These are phyloP conservation scores for Beauveria pseudobassiana DNA, from an alignment of 2,329 filamentous ascomycete genomes.

Conservation along the genomic window DNA sequence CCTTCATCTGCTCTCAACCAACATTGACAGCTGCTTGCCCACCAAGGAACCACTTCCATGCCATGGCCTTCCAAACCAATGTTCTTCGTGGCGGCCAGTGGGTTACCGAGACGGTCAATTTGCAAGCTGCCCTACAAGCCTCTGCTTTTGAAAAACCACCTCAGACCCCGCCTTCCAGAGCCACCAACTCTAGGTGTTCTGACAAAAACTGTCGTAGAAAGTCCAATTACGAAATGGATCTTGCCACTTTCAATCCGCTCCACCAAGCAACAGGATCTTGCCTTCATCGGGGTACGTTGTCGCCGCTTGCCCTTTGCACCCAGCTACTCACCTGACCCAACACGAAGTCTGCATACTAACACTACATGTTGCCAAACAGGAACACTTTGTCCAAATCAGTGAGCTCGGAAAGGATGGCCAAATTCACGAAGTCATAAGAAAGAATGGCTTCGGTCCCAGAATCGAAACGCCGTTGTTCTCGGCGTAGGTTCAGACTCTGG, in stretches of 20 bases:
- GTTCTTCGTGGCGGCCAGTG: constrained; percentile 48
- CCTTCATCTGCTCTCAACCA: neutral
- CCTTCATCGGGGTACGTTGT: constrained; percentile 68
- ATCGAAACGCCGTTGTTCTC: constrained; percentile 77
- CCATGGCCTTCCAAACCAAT: constrained; percentile 45
- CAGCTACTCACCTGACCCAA: neutral
- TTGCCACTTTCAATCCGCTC: constrained; percentile 72
- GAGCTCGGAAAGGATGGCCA: constrained; percentile 64
- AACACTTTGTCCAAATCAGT: constrained; percentile 73
- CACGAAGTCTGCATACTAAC: constrained; percentile 1
- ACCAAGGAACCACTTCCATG: constrained; percentile 17
- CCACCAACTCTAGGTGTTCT: constrained; percentile 62
- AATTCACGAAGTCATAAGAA: constrained; percentile 68
- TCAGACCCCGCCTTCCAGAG: constrained; percentile 23
- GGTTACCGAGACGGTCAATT: constrained; percentile 45
- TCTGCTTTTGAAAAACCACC: constrained; percentile 24
- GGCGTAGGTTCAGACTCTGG: constrained; percentile 41
- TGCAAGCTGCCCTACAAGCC: constrained; percentile 34
- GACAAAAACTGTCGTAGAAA: constrained; percentile 69
- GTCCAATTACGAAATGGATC: constrained; percentile 68
- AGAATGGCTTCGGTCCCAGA: constrained; percentile 67
- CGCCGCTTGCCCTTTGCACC: neutral
- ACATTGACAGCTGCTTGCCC: neutral
- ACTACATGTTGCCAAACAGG: constrained; percentile 35
- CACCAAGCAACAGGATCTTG: constrained; percentile 66